A percentile compares a stretch with the other conserved stretches of the same genome.
These are phyloP conservation scores for Byssothecium circinans DNA, from an alignment of 2,329 filamentous ascomycete genomes.

Conservation along the genomic window DNA sequence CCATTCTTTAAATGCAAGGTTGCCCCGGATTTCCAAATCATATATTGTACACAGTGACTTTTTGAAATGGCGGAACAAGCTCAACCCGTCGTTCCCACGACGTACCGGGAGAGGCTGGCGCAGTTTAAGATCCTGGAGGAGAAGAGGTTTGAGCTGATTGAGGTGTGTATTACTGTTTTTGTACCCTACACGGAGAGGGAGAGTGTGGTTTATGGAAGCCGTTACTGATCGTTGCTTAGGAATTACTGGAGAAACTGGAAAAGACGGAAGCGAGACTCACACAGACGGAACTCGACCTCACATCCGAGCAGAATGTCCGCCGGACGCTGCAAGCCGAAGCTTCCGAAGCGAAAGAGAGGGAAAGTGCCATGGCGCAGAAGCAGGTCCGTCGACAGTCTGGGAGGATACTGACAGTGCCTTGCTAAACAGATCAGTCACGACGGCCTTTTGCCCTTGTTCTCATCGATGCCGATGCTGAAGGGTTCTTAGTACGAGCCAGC, in stretches of 20 bases:
- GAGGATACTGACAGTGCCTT: neutral
- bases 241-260: slow-evolving; percentile 42
- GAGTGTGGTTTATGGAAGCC: neutral
- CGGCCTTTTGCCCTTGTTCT: slow-evolving; percentile 41
- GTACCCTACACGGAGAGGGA: neutral
- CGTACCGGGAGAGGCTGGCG: slow-evolving; percentile 38
- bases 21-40: slow-evolving; percentile 25
- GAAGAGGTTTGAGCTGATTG: slow-evolving; percentile 41
- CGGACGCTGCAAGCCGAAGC: slow-evolving; percentile 31
- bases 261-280: slow-evolving; percentile 39
- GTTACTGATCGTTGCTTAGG: slow-evolving; percentile 16
- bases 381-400: slow-evolving; percentile 23
- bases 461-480: slow-evolving; percentile 43
- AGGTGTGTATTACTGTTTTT: slow-evolving; percentile 25
- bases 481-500: slow-evolving; percentile 33
- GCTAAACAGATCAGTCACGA: slow-evolving; percentile 29
- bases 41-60: slow-evolving; percentile 4
- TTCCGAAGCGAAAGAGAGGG: slow-evolving; percentile 16
- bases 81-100: slow-evolving; percentile 15
- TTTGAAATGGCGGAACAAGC: slow-evolving; percentile 25
- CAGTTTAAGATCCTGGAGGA: slow-evolving; percentile 43
- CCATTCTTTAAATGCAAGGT: slow-evolving; percentile 30
- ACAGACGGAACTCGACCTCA: slow-evolving; percentile 42
- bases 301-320: slow-evolving; percentile 43
- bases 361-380: slow-evolving; percentile 32